These are phyloP conservation scores for Volutella citrinella DNA, from an alignment of 2,329 filamentous ascomycete species.

Conservation along the genomic window DNA sequence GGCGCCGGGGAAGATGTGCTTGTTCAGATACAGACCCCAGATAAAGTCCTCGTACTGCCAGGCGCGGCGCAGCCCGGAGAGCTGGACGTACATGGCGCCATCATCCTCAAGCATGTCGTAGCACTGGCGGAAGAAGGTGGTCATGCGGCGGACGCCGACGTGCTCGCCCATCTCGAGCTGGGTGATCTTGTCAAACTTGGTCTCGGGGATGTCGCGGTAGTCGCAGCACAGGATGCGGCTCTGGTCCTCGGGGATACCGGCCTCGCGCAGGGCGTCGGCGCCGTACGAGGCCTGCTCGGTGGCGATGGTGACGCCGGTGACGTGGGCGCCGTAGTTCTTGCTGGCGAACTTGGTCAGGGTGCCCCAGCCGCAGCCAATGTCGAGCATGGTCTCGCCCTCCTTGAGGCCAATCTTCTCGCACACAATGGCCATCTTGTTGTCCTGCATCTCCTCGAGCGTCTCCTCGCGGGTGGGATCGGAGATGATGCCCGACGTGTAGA, in stretches of 20 bases:
- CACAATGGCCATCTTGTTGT: constrained; percentile 90
- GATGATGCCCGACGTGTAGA: constrained; percentile 92
- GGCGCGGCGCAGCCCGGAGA: constrained; percentile 81
- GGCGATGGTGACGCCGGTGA: constrained; percentile 85
- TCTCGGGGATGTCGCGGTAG: constrained; percentile 84
- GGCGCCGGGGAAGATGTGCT: constrained; percentile 93
- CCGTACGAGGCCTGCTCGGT: constrained; percentile 94
- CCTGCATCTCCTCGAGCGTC: constrained; percentile 88
- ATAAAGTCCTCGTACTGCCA: constrained; percentile 98
- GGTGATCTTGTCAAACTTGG: constrained; percentile 90
- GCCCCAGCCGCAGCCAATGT: constrained; percentile 95
- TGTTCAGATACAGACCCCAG: constrained; percentile 98
- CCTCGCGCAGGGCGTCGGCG: constrained; percentile 77
- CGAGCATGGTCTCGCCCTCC: constrained; percentile 75
- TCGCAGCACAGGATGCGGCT: constrained; percentile 88
- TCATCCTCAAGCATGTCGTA: constrained; percentile 94
- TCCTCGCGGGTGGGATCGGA: constrained; percentile 82
- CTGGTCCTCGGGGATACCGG: constrained; percentile 76
- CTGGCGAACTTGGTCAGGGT: constrained; percentile 88
- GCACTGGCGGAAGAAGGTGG: constrained; percentile 75
- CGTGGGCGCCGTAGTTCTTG: constrained; percentile 79
- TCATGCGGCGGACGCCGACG: constrained; percentile 83
- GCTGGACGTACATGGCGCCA: constrained; percentile 89
- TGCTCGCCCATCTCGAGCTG: constrained; percentile 97
- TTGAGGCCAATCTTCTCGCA: constrained; percentile 90